Percentiles rank a stretch among this genome's conserved stretches.
Evolutionary conservation across 139 green algal species (phyloP).

Genomic region (Asterochloris erici): DNA sequence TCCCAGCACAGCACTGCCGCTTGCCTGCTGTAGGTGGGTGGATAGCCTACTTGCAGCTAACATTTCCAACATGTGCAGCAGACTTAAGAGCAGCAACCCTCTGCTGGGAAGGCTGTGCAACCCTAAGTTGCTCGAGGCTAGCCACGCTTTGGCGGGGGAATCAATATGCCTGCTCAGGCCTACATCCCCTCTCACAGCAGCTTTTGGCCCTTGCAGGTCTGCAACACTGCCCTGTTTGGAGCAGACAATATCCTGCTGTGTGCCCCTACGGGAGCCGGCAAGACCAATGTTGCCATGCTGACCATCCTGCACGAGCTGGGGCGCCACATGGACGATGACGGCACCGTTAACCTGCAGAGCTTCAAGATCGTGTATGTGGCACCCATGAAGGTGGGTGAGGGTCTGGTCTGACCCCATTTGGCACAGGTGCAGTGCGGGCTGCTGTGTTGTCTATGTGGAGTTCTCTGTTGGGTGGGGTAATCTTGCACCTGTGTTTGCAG

Average conservation of each 20-base stretch:
- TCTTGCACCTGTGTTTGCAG: not conserved
- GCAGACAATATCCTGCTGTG: conserved; percentile 95
- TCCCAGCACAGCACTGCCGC: too few relatives aligned
- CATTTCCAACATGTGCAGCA: too few relatives aligned
- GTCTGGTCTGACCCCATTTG: not conserved
- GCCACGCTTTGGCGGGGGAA: too few relatives aligned
- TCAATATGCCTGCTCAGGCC: not conserved
- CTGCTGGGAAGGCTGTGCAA: conserved; percentile 76
- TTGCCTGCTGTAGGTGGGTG: too few relatives aligned
- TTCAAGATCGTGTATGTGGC: conserved; percentile 99
- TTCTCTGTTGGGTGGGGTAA: not conserved
- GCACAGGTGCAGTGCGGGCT: not conserved
- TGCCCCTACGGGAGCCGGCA: conserved; percentile 87
- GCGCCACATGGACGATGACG: conserved; percentile 54
- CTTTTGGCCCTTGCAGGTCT: conserved; percentile 41
- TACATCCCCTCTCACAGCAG: not conserved
- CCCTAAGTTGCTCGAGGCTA: conserved; percentile 37
- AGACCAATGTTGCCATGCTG: conserved; percentile 99
- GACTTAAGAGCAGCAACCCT: too few relatives aligned
- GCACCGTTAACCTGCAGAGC: conserved; percentile 72
- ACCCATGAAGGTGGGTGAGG: conserved; percentile 85
- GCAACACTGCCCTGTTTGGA: conserved; percentile 82
- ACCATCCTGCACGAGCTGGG: conserved; percentile 90
- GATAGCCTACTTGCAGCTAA: too few relatives aligned
- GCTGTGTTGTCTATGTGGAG: not conserved